Conservation (phyloP, 345 rosid genomes). For the Erucastrum elatum region DNA sequence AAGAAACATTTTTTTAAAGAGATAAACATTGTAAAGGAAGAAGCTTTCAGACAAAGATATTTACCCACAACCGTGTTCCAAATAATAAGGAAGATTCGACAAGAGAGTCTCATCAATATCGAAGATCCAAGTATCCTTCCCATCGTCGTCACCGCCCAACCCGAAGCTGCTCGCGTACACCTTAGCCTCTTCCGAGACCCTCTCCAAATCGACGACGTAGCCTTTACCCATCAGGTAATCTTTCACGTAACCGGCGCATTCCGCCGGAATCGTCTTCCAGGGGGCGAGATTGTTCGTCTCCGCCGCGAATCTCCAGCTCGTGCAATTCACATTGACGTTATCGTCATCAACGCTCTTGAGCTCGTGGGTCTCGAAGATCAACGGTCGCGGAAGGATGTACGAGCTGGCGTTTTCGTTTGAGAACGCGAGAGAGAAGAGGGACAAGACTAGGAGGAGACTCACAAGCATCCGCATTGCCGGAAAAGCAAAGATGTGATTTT, state of each 20-base stretch:
- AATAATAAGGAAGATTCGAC: constrained; percentile 83
- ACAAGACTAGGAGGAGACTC: constrained; percentile 38
- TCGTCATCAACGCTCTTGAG: constrained; percentile 35
- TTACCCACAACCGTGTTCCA: constrained; percentile 74
- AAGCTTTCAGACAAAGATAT: neutral
- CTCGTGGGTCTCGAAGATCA: constrained; percentile 52
- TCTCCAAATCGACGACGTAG: constrained; percentile 59
- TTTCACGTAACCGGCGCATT: constrained; percentile 65
- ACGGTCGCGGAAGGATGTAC: constrained; percentile 54
- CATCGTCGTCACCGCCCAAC: constrained; percentile 45
- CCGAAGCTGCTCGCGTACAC: constrained; percentile 56
- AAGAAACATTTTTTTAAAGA: neutral
- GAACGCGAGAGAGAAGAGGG: constrained; percentile 40
- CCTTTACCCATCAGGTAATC: constrained; percentile 53
- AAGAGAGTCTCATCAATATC: constrained; percentile 89
- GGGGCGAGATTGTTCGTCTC: constrained; percentile 80
- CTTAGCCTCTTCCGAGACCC: constrained; percentile 62
- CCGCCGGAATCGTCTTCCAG: constrained; percentile 71
- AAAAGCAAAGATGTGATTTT: neutral
- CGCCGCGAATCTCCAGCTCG: constrained; percentile 84
- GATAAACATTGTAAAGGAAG: neutral
- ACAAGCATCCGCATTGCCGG: constrained; percentile 43
- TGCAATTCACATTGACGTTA: constrained; percentile 52
- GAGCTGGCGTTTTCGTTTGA: constrained; percentile 42
- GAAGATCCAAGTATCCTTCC: constrained; percentile 79